Percentiles rank a stretch among this genome's conserved stretches.
phyloP scores from a whole-genome alignment of 495 filamentous ascomycete genomes.

The Lasiosphaeris hirsuta region DNA sequence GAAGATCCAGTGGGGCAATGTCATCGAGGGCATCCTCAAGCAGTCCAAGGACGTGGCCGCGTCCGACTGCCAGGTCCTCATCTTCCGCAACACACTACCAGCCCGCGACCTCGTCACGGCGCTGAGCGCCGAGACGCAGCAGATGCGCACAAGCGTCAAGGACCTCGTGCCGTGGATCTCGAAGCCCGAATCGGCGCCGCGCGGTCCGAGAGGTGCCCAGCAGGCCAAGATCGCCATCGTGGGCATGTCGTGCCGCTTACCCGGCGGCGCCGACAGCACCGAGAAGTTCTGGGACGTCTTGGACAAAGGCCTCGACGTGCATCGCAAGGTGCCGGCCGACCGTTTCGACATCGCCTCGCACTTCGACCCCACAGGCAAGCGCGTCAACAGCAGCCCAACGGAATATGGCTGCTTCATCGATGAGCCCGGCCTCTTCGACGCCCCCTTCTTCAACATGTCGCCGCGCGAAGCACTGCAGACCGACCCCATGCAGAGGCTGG shows the following conservation, averaged over 20 bases:
- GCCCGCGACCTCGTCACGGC: slow-evolving; percentile 14
- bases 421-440: slow-evolving; percentile 72
- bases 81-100: slow-evolving; percentile 19
- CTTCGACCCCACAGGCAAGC: slow-evolving; percentile 64
- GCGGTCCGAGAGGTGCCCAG: slow-evolving; percentile 24
- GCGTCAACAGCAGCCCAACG: slow-evolving; percentile 63
- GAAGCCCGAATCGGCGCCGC: background rate
- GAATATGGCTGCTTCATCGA: slow-evolving; percentile 76
- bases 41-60: slow-evolving; percentile 8
- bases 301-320: slow-evolving; percentile 53
- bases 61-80: slow-evolving; percentile 11
- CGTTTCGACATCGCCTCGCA: slow-evolving; percentile 69
- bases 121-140: background rate
- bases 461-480: slow-evolving; percentile 76
- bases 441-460: slow-evolving; percentile 81
- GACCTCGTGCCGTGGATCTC: slow-evolving; percentile 9
- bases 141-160: slow-evolving; percentile 1
- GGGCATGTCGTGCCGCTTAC: slow-evolving; percentile 62
- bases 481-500: slow-evolving; percentile 74
- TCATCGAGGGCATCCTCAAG: slow-evolving; percentile 62
- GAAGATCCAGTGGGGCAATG: slow-evolving; percentile 66
- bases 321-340: slow-evolving; percentile 55
- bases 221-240: slow-evolving; percentile 55
- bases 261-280: slow-evolving; percentile 47
- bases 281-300: slow-evolving; percentile 63